phyloP scores from a whole-genome alignment of 169 alveolate genomes.

The Sarcocystis neurona region DNA sequence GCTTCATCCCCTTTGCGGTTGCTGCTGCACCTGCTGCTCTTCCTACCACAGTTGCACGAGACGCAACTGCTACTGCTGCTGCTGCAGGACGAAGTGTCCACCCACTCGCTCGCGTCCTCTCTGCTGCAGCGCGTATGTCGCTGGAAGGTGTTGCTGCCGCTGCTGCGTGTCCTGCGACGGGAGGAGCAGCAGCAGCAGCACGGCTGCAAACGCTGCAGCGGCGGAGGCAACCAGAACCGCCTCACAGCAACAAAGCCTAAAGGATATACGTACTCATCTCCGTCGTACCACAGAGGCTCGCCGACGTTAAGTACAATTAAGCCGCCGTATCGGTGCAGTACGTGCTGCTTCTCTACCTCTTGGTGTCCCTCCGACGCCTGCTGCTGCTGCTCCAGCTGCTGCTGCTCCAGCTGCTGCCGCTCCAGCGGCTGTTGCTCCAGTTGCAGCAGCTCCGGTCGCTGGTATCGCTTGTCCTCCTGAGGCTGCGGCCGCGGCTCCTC shows the following conservation, averaged over 20 bases:
- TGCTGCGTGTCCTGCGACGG: too few relatives aligned
- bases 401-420: slow-evolving; percentile 9
- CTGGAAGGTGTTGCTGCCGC: too few relatives aligned
- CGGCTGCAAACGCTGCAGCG: not conserved
- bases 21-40: not conserved
- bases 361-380: too few relatives aligned
- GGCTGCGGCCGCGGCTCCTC: too few relatives aligned
- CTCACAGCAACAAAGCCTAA: slow-evolving; percentile 43
- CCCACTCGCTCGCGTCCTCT: not conserved
- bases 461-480: too few relatives aligned
- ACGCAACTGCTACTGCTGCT: slow-evolving; percentile 13
- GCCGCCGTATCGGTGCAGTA: slow-evolving; percentile 41
- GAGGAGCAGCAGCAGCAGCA: too few relatives aligned
- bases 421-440: slow-evolving; percentile 7
- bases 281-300: slow-evolving; percentile 45
- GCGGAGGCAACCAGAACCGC: slow-evolving; percentile 40
- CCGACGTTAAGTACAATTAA: slow-evolving; percentile 41
- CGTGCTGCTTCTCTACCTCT: slow-evolving; percentile 9
- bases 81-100: slow-evolving; percentile 32
- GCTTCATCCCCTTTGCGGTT: not conserved
- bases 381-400: not conserved
- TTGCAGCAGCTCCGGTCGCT: too few relatives aligned
- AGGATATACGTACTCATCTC: slow-evolving; percentile 31
- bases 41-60: not conserved
- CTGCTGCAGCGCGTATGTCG: not conserved